Evolutionary conservation across 169 alveolate species (phyloP), one percentile per base, ranked within the genome.

Genomic region (Cryptosporidium ryanae): DNA sequence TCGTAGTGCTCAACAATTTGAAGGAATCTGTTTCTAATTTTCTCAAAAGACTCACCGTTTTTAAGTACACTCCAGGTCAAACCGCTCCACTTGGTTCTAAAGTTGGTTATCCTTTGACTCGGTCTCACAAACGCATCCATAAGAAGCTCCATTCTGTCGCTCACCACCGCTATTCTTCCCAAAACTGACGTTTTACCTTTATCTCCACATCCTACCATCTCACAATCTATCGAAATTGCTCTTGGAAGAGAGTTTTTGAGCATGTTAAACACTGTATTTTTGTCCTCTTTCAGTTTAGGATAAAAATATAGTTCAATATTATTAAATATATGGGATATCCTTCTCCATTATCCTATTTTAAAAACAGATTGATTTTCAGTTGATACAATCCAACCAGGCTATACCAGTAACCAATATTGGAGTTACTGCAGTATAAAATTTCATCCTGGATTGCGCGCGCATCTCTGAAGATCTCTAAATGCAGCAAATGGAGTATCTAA

Each of bases 51-150:
- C 13, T 76, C 87, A 15, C 87, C 87, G 27, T n/a, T 23, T 34
- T 76, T 76, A 13, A 76, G 71, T 29, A 57, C 29, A 18, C 59
- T 61, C 87, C 87, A 76, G 23, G 87, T 76, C 21, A 76, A 65
- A 0, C 87, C 87, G 13, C 87, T 76, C 87, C 87, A 76, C 27
- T 38, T 76, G 25, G 87, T 76, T 43, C 87, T 76, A 61, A 76
- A 76, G 17, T 76, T 76, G 1, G 87, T 76, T 17, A 76, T 71
- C 21, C 52, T 76, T 52, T 21, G 18, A 43, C 71, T 76, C 15
- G 87, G 87, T 15, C 63, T 55, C 25, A 76, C 87, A 76, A 76
- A 76, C 27, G 87, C 71, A 61, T 76, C 87, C 87, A 76, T 76
- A 6, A 76, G 64, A 15, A 76, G 61, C 50, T 76, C 50, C 17